Percentiles rank a stretch among this genome's conserved stretches.
Conservation (phyloP, 352 stramenopile species). For the Elongisporangium undulatum region DNA sequence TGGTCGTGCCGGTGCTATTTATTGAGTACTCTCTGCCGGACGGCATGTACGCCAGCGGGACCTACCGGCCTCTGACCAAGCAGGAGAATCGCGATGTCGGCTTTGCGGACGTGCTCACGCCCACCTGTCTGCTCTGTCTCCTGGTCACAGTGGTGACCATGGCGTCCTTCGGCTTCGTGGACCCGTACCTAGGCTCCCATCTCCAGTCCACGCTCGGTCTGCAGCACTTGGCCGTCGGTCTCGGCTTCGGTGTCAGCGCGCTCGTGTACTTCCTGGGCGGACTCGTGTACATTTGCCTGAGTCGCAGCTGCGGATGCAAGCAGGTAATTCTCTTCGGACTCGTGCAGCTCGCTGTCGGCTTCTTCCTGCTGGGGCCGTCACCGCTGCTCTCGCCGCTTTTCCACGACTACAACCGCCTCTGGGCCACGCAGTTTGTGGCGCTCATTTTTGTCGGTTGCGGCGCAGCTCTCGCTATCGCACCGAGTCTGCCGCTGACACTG, state of each 20-base stretch:
- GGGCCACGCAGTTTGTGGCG: conserved; percentile 43
- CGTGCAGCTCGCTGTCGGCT: conserved; percentile 37
- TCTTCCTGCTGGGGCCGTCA: conserved; percentile 53
- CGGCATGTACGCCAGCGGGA: conserved; percentile 33
- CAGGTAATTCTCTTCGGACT: conserved; percentile 60
- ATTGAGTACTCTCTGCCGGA: conserved; percentile 73
- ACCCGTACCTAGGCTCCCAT: conserved; percentile 59
- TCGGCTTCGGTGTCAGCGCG: conserved; percentile 60
- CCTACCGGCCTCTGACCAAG: conserved; percentile 17
- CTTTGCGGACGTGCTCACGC: conserved; percentile 51
- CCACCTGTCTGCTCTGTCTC: conserved; percentile 47
- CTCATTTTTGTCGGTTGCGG: conserved; percentile 56
- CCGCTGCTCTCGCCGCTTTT: conserved; percentile 46
- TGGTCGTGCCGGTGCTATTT: conserved; percentile 65
- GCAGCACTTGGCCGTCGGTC: conserved; percentile 52
- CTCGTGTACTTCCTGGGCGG: conserved; percentile 66
- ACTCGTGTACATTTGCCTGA: conserved; percentile 57
- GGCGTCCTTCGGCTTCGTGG: conserved; percentile 70
- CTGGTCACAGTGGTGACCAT: conserved; percentile 50
- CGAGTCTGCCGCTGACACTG: conserved; percentile 54
- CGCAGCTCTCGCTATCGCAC: conserved; percentile 49
- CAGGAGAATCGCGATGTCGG: conserved; percentile 13
- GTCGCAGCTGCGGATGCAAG: conserved; percentile 50
- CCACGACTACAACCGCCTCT: conserved; percentile 29
- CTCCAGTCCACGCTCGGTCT: conserved; percentile 51